Percentiles rank a stretch among this genome's conserved stretches.
These are phyloP conservation scores for Penicillium samsonianum DNA, from an alignment of 495 filamentous ascomycete genomes.

Conservation along the genomic window DNA sequence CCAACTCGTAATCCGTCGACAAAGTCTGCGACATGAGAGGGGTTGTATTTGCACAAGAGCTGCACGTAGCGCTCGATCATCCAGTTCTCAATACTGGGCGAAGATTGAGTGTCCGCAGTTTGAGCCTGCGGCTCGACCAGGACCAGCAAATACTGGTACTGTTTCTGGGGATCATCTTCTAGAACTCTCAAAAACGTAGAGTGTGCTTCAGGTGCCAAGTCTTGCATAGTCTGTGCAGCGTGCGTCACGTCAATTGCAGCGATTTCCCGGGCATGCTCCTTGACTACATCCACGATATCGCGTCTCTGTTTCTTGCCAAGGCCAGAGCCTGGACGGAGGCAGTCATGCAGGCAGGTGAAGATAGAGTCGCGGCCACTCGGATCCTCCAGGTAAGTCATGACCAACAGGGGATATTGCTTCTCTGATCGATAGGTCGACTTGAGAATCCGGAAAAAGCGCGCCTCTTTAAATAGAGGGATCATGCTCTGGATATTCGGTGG, in stretches of 20 bases:
- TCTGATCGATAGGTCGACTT: constrained; percentile 85
- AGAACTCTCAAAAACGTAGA: constrained; percentile 65
- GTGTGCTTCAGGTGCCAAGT: constrained; percentile 70
- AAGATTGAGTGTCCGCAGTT: constrained; percentile 35
- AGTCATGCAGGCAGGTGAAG: constrained; percentile 81
- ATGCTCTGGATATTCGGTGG: constrained; percentile 76
- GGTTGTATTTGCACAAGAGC: constrained; percentile 83
- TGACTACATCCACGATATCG: constrained; percentile 72
- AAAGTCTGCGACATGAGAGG: constrained; percentile 80
- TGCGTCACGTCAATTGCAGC: constrained; percentile 66
- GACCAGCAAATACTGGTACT: constrained; percentile 76
- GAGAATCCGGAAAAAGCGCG: constrained; percentile 88
- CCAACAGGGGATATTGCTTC: constrained; percentile 73
- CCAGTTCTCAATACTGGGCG: constrained; percentile 36
- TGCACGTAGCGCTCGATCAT: constrained; percentile 87
- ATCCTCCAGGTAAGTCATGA: constrained; percentile 86
- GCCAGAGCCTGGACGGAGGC: constrained; percentile 68
- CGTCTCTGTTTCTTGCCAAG: constrained; percentile 72
- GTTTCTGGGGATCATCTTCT: constrained; percentile 59
- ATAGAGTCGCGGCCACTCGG: constrained; percentile 67
- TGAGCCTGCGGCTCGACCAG: constrained; percentile 68
- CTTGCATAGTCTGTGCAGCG: constrained; percentile 69
- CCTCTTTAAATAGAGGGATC: constrained; percentile 74
- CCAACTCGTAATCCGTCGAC: constrained; percentile 75
- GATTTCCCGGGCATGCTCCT: constrained; percentile 66